These are phyloP conservation scores for Aspergillus floridensis DNA, from an alignment of 2,329 filamentous ascomycete species.

Conservation along the genomic window DNA sequence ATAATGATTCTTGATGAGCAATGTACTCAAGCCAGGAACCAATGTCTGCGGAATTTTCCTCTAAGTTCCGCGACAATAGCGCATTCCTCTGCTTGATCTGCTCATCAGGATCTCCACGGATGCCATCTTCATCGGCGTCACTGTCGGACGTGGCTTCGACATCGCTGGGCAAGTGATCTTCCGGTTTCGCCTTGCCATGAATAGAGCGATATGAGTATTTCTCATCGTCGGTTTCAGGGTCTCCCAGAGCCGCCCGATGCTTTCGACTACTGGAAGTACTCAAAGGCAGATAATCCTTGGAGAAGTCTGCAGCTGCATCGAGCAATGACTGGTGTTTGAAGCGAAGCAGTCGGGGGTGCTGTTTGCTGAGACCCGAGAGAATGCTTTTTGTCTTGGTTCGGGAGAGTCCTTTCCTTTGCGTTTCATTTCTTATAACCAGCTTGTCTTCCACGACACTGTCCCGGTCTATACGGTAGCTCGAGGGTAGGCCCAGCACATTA, in stretches of 20 bases:
- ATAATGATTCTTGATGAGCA: constrained; percentile 68
- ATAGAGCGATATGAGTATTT: constrained; percentile 64
- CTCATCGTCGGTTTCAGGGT: constrained; percentile 47
- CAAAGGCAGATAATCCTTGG: constrained; percentile 36
- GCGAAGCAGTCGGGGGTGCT: constrained; percentile 25
- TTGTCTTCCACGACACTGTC: constrained; percentile 49
- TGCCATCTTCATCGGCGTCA: constrained; percentile 39
- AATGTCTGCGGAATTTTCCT: constrained; percentile 64
- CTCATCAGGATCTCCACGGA: constrained; percentile 41
- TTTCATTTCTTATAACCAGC: constrained; percentile 35
- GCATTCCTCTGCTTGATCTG: constrained; percentile 46
- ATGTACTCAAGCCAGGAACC: constrained; percentile 77
- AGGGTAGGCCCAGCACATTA: constrained; percentile 64
- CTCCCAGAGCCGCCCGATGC: constrained; percentile 35
- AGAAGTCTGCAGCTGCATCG: constrained; percentile 21
- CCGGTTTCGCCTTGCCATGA: constrained; percentile 58
- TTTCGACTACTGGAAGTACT: constrained; percentile 33
- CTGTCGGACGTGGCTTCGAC: constrained; percentile 51
- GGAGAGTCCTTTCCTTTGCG: constrained; percentile 40
- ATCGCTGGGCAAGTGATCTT: constrained; percentile 47
- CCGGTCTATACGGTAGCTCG: constrained; percentile 64
- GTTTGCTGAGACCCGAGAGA: constrained; percentile 27
- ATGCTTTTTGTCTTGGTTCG: constrained; percentile 48
- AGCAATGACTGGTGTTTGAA: constrained; percentile 22
- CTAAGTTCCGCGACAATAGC: constrained; percentile 62